A percentile compares a stretch with the other conserved stretches of the same genome.
Conservation (phyloP, 2,329 filamentous ascomycete genomes). For the Eutypa lata region DNA sequence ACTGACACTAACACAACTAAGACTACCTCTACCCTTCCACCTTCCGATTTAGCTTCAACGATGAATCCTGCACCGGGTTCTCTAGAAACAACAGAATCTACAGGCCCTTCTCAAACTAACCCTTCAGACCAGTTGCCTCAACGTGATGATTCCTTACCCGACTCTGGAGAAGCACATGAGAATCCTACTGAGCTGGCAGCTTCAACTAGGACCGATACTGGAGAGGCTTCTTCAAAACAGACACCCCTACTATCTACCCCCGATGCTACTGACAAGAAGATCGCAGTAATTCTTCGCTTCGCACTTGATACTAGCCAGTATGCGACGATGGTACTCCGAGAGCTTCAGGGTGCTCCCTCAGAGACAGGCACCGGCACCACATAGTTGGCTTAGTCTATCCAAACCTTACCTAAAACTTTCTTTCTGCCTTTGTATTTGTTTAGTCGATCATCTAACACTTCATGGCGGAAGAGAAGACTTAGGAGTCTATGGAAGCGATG, state of each 20-base stretch:
- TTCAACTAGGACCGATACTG: background rate
- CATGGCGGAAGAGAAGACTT: background rate
- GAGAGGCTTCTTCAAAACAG: background rate
- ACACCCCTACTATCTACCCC: background rate
- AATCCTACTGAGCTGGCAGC: background rate
- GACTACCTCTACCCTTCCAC: conserved; percentile 3
- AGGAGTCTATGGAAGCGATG: background rate
- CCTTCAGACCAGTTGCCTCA: background rate
- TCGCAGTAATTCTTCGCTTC: conserved; percentile 32
- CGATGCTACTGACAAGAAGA: conserved; percentile 20
- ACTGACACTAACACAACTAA: conserved; percentile 19
- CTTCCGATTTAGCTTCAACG: conserved; percentile 6
- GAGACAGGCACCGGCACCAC: background rate
- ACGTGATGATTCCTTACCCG: background rate
- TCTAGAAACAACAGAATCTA: background rate
- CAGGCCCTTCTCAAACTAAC: background rate
- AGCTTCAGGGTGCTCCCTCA: conserved; percentile 24
- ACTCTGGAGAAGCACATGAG: background rate
- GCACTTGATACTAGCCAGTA: conserved; percentile 31
- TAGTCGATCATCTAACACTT: background rate
- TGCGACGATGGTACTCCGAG: conserved; percentile 30
- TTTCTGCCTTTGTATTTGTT: background rate
- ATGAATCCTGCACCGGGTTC: background rate
- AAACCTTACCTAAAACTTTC: background rate
- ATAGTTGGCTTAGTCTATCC: background rate